Percentiles rank a stretch among this genome's conserved stretches.
These are phyloP conservation scores for Pseudozyma pruni DNA, from an alignment of 1,284 basidiomycete species.

Conservation along the genomic window DNA sequence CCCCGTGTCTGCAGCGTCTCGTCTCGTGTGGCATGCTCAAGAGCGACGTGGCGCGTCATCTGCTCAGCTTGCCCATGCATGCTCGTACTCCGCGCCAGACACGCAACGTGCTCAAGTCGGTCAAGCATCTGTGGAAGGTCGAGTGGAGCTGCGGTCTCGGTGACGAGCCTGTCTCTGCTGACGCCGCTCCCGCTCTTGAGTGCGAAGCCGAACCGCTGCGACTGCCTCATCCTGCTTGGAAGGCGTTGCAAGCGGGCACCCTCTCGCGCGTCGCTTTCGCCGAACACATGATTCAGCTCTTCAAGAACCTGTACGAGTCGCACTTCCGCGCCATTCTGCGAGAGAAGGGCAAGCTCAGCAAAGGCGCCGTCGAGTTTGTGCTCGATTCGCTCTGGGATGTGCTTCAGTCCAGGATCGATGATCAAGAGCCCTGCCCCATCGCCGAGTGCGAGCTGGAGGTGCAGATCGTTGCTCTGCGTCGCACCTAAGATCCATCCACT, in stretches of 20 bases:
- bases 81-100: slow-evolving; percentile 68
- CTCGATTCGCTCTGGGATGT: slow-evolving; percentile 69
- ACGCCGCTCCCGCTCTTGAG: slow-evolving; percentile 16
- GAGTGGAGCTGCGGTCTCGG: slow-evolving; percentile 67
- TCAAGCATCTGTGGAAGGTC: slow-evolving; percentile 67
- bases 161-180: slow-evolving; percentile 25
- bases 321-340: slow-evolving; percentile 68
- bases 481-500: slow-evolving; percentile 22
- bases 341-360: slow-evolving; percentile 66
- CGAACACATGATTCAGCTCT: slow-evolving; percentile 67
- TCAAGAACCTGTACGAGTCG: slow-evolving; percentile 69
- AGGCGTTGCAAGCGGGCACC: slow-evolving; percentile 67
- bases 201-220: slow-evolving; percentile 60
- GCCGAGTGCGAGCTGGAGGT: slow-evolving; percentile 68
- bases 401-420: slow-evolving; percentile 53
- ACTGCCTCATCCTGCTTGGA: slow-evolving; percentile 68
- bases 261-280: slow-evolving; percentile 66
- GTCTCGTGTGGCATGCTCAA: slow-evolving; percentile 69
- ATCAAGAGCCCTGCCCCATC: slow-evolving; percentile 34
- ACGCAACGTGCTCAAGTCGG: slow-evolving; percentile 65
- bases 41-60: slow-evolving; percentile 67
- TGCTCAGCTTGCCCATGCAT: slow-evolving; percentile 68
- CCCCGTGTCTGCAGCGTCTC: slow-evolving; percentile 68
- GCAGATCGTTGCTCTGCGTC: slow-evolving; percentile 65
- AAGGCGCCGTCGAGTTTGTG: slow-evolving; percentile 68